phyloP scores from a whole-genome alignment of 352 stramenopile genomes.

The Blastocystis sp. region DNA sequence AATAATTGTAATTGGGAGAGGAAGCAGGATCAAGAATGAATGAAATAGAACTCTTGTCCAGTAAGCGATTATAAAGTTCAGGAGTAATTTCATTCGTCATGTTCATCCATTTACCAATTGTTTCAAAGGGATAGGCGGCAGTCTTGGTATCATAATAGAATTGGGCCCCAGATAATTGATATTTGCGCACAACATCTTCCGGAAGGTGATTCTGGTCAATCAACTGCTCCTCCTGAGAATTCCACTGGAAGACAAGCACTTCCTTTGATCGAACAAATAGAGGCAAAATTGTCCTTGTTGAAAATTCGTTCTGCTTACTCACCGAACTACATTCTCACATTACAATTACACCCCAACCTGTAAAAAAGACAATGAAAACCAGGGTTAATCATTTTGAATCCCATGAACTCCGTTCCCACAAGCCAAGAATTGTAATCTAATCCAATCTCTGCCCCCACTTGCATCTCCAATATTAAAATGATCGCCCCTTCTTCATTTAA shows the following conservation, averaged over 20 bases:
- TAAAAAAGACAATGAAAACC: constrained; percentile 62
- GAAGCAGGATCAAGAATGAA: constrained; percentile 28
- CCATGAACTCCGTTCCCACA: constrained; percentile 45
- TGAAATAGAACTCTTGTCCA: not conserved
- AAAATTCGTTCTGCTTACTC: constrained; percentile 53
- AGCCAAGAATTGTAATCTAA: constrained; percentile 63
- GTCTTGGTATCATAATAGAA: constrained; percentile 26
- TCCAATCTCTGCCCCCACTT: constrained; percentile 25
- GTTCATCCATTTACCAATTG: constrained; percentile 63
- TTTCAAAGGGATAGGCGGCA: constrained; percentile 45
- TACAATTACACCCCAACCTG: not conserved
- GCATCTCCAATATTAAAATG: constrained; percentile 44
- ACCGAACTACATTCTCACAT: not conserved
- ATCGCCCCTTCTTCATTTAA: constrained; percentile 58
- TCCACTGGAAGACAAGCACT: not conserved
- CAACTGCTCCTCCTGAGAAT: constrained; percentile 19
- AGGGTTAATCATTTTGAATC: constrained; percentile 60
- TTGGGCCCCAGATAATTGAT: not conserved
- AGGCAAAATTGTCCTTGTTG: constrained; percentile 6
- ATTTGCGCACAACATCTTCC: not conserved
- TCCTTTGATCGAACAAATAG: constrained; percentile 42
- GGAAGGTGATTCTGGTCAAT: not conserved
- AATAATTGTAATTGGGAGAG: constrained; percentile 15
- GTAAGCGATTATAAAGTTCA: not conserved
- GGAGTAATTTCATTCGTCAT: constrained; percentile 19